A percentile compares a stretch with the other conserved stretches of the same genome.
Conservation (phyloP, 139 green algal species). For the Bryopsis sp. region DNA sequence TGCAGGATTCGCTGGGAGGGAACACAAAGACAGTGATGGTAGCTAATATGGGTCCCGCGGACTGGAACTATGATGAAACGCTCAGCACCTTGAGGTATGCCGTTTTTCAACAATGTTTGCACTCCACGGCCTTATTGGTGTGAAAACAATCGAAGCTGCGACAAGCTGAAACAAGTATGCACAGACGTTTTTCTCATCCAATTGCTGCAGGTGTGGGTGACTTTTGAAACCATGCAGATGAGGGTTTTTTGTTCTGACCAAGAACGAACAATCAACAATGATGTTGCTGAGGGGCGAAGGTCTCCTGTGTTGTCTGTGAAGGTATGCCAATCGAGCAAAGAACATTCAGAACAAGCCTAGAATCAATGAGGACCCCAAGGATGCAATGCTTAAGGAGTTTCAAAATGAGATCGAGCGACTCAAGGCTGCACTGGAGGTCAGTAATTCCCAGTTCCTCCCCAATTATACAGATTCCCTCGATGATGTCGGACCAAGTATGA, state of each 20-base stretch:
- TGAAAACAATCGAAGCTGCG: no score
- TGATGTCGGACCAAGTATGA: neutral
- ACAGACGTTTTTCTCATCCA: no score
- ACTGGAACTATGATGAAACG: constrained; percentile 77
- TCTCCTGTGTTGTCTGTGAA: no score
- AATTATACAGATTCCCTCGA: neutral
- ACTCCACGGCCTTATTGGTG: no score
- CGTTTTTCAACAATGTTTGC: no score
- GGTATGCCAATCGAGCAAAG: constrained; percentile 71
- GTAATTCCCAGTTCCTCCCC: neutral
- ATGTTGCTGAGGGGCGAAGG: no score
- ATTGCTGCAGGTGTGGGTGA: no score
- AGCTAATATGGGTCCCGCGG: constrained; percentile 63
- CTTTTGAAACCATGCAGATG: no score
- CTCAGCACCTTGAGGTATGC: constrained; percentile 58
- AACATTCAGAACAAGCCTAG: constrained; percentile 80
- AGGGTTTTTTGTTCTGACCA: no score
- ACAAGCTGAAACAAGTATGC: no score
- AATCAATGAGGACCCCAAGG: constrained; percentile 85
- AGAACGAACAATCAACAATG: no score
- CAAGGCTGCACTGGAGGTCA: constrained; percentile 49
- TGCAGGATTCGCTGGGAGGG: constrained; percentile 63
- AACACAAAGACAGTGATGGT: constrained; percentile 81
- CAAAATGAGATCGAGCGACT: constrained; percentile 80
- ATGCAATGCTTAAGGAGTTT: constrained; percentile 85